These are phyloP conservation scores for Elaeis guineensis DNA, from an alignment of 176 grass and related monocot species.

Conservation along the genomic window DNA sequence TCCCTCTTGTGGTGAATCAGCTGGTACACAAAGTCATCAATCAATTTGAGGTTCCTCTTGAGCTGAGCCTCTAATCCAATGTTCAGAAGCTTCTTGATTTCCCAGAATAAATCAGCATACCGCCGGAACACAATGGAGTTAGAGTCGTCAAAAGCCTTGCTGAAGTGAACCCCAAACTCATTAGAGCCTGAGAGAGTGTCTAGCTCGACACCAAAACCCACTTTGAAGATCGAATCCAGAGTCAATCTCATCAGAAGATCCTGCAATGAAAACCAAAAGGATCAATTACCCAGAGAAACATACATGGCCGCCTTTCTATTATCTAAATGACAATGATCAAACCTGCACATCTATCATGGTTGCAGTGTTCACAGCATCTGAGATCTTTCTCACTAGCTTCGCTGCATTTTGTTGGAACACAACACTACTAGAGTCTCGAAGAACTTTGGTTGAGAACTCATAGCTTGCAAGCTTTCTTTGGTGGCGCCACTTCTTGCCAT, in stretches of 20 bases:
- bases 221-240: slow-evolving; percentile 62
- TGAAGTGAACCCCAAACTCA: slow-evolving; percentile 26
- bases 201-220: slow-evolving; percentile 45
- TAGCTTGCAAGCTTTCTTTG: slow-evolving; percentile 68
- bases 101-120: slow-evolving; percentile 52
- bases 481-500: slow-evolving; percentile 54
- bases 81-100: slow-evolving; percentile 44
- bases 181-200: slow-evolving; percentile 32
- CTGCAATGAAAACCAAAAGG: slow-evolving; percentile 7
- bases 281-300: no score
- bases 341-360: background rate
- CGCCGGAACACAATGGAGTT: slow-evolving; percentile 35
- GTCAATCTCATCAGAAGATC: slow-evolving; percentile 49
- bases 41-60: slow-evolving; percentile 33
- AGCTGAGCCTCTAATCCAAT: slow-evolving; percentile 58
- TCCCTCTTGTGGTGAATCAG: slow-evolving; percentile 42
- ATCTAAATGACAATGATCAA: background rate
- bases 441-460: slow-evolving; percentile 61
- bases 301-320: no score
- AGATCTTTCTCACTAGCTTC: slow-evolving; percentile 31
- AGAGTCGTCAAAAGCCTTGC: slow-evolving; percentile 46
- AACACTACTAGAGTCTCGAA: slow-evolving; percentile 39
- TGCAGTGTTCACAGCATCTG: background rate
- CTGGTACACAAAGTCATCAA: slow-evolving; percentile 56
- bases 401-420: slow-evolving; percentile 23